Evolutionary conservation across 2,329 filamentous ascomycete species (phyloP), one percentile per base, ranked within the genome.

Genomic region (Diaporthe helianthi): DNA sequence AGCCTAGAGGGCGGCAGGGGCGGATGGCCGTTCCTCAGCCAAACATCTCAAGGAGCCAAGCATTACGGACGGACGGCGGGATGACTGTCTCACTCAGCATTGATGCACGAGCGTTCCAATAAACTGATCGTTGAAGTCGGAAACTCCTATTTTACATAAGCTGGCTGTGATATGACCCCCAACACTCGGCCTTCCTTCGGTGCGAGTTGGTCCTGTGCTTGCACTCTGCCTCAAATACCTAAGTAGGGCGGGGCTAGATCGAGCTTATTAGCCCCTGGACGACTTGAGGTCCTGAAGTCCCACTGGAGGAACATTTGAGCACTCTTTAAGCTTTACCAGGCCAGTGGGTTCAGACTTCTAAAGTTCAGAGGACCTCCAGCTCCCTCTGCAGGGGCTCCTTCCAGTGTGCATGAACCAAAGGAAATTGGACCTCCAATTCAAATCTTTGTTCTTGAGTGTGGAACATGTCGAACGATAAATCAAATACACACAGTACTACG

Each of bases 181-280:
- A 15, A 19, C 8, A 17, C 5, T 12, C 9, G 24, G 6, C 29
- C 19, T n/a, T 17, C 38, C 10, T 6, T 12, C n/a, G n/a, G 19
- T 12, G 2, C n/a, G n/a, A 13, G 4, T 3, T 29, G 31, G 24
- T 46, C 38, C 3, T 19, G 22, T 38, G 19, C 31, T 38, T n/a
- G 24, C 38, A 60, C 38, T 9, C 22, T 60, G 38, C 38, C 12
- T 17, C 26, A 17, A 38, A 31, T 60, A 60, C 12, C 10, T 19
- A 17, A 38, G 22, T 60, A 60, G 38, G 46, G 55, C 22, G 29
- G 38, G 38, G 8, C 24, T 46, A 29, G 38, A 31, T 46, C 26
- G 26, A 46, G 58, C 58, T 33, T 63, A 49, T 33, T 63, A 49
- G 44, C 44, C 41, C 58, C 58, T 60, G 54, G 22, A 4, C 36